phyloP scores from a whole-genome alignment of 805 yeast genomes.

The Spathaspora hagerdaliae region DNA sequence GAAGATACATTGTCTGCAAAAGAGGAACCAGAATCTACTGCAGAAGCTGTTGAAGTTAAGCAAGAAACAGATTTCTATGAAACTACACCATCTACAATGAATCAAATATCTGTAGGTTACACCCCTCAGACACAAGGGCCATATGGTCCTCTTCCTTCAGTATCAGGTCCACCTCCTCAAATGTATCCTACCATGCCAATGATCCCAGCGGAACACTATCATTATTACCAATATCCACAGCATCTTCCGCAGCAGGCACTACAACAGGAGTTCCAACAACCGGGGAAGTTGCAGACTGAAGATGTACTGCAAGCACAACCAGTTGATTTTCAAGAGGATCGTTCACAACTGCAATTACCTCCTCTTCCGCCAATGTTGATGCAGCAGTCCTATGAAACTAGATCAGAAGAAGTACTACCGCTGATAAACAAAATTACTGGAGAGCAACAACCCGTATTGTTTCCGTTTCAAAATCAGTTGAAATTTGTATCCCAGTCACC shows the following conservation, averaged over 20 bases:
- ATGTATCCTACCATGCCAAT: not conserved
- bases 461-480: slow-evolving; percentile 6
- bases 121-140: not conserved
- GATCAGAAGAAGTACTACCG: not conserved
- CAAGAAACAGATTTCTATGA: not conserved
- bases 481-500: slow-evolving; percentile 1
- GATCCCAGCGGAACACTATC: not conserved
- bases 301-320: not conserved
- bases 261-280: not conserved
- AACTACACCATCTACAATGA: not conserved
- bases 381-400: not conserved
- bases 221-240: not conserved
- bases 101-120: slow-evolving; percentile 1
- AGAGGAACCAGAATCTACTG: not conserved
- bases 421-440: not conserved
- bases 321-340: not conserved
- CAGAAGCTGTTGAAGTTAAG: not conserved
- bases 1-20: not conserved
- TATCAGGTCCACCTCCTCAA: not conserved
- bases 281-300: not conserved
- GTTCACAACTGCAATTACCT: slow-evolving; percentile 1
- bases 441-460: not conserved
- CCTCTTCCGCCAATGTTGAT: not conserved
- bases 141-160: not conserved
- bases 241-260: not conserved